Conservation (phyloP, 2,329 filamentous ascomycete genomes). For the Hypoxylon sp. region DNA sequence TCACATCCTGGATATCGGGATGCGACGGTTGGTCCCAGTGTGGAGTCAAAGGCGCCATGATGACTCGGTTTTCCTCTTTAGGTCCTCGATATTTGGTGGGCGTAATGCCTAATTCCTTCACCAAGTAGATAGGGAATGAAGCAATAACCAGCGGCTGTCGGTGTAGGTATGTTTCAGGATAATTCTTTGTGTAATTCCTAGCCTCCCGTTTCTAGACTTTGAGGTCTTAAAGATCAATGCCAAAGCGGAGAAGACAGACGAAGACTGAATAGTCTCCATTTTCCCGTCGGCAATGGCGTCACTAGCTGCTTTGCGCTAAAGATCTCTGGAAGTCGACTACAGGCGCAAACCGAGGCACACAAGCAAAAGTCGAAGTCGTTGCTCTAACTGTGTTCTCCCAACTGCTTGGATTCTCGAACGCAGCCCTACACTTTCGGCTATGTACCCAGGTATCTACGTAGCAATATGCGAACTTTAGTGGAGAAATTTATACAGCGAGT, state of each 20-base stretch:
- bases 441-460: conserved; percentile 25
- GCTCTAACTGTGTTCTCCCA: conserved; percentile 22
- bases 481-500: not conserved
- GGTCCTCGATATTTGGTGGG: conserved; percentile 12
- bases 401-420: conserved; percentile 36
- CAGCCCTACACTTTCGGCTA: conserved; percentile 45
- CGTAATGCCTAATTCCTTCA: conserved; percentile 14
- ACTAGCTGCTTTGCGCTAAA: conserved; percentile 33
- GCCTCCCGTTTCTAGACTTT: conserved; percentile 11
- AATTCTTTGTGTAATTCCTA: conserved; percentile 8
- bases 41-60: conserved; percentile 71
- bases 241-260: conserved; percentile 2
- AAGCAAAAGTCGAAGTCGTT: conserved; percentile 22
- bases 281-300: conserved; percentile 34
- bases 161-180: conserved; percentile 24
- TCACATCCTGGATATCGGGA: conserved; percentile 70
- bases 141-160: conserved; percentile 6
- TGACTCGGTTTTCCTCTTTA: conserved; percentile 38
- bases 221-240: conserved; percentile 13
- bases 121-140: conserved; percentile 2
- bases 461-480: conserved; percentile 20
- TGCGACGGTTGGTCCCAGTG: conserved; percentile 74
- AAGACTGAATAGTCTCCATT: conserved; percentile 28
- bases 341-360: conserved; percentile 34
- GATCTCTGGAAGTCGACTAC: conserved; percentile 1